Conservation (phyloP, 2,329 filamentous ascomycete species). For the Leptographium procerum region DNA sequence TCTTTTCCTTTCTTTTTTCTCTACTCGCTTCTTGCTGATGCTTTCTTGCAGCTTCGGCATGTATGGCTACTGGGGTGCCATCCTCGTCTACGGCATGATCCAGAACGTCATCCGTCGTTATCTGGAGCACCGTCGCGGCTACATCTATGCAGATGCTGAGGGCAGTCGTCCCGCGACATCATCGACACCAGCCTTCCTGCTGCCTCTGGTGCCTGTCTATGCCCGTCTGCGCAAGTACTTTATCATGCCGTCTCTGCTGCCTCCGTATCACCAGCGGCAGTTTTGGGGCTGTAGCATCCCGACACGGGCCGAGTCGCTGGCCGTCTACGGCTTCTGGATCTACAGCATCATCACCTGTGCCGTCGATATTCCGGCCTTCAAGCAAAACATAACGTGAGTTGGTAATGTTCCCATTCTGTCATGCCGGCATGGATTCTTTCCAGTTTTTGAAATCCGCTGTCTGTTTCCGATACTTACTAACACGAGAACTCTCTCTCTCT, state of each 20-base stretch:
- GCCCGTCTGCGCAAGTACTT: not conserved
- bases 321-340: conserved; percentile 11
- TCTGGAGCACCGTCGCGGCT: not conserved
- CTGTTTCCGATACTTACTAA: not conserved
- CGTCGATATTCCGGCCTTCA: not conserved
- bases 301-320: conserved; percentile 9
- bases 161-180: not conserved
- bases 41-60: not conserved
- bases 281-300: conserved; percentile 6
- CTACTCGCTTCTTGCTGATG: too few relatives aligned
- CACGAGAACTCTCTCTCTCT: too few relatives aligned
- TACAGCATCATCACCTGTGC: conserved; percentile 6
- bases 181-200: not conserved
- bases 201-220: not conserved
- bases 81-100: conserved; percentile 3
- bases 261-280: not conserved
- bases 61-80: conserved; percentile 5
- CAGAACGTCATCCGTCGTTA: not conserved
- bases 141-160: not conserved
- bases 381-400: conserved; percentile 5
- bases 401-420: not conserved
- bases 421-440: not conserved
- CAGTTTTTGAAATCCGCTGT: not conserved
- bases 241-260: conserved; percentile 1
- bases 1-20: not conserved